phyloP scores from a whole-genome alignment of 176 grass and related monocot species.

The Rhynchospora pubera region DNA sequence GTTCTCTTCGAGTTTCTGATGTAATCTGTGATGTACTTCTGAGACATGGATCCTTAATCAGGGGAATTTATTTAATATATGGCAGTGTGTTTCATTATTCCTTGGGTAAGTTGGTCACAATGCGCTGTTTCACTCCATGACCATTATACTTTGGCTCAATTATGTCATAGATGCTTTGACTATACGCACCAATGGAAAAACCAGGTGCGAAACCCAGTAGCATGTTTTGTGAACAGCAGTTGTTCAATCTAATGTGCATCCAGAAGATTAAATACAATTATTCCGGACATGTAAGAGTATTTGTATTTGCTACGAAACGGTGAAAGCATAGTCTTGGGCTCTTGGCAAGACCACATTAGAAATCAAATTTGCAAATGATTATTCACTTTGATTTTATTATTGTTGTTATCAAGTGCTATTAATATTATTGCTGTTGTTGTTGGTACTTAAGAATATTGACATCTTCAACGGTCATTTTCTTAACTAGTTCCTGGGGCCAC shows the following conservation, averaged over 20 bases:
- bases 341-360: background rate
- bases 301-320: background rate
- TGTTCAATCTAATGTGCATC: background rate
- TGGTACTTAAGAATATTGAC: background rate
- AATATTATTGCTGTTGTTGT: background rate
- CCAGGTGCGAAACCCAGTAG: background rate
- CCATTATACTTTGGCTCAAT: background rate
- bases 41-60: background rate
- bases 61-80: background rate
- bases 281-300: background rate
- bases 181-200: background rate
- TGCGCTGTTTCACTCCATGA: background rate
- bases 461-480: background rate
- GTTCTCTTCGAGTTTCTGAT: conserved; percentile 8
- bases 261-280: background rate
- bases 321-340: background rate
- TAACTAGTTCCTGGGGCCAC: background rate
- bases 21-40: conserved; percentile 1
- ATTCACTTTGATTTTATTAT: background rate
- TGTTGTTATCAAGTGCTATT: background rate
- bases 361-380: background rate
- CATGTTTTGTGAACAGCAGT: background rate
- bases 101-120: background rate
- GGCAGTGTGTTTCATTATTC: background rate
- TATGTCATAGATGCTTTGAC: background rate